Evolutionary conservation across 2,329 filamentous ascomycete species (phyloP), one percentile per base, ranked within the genome.

Genomic region (Calonectria fujianensis): DNA sequence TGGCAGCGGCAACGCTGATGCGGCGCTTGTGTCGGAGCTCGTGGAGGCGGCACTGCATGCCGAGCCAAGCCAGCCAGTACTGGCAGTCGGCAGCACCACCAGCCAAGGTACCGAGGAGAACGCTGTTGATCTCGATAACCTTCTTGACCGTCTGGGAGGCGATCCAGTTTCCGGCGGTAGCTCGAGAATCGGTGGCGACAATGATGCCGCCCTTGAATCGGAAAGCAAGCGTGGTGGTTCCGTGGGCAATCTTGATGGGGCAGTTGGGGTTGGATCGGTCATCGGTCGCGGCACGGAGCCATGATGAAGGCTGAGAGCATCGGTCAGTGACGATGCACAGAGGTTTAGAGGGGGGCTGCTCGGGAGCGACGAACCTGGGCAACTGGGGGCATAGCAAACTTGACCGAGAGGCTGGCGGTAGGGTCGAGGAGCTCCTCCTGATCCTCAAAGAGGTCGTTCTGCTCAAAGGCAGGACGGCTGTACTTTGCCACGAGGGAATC

Each of bases 141-240:
- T 99, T 99, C 93, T 99, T 99, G 84, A 99, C 97, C 69, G 97
- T 99, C 91, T 99, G 97, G 88, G 95, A 98, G 79, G 97, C 97
- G 87, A 99, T 99, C 97, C 97, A 99, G 91, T 97, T 97, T 83
- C 97, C 97, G 37, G 97, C 96, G 63, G 97, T 98, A 75, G 97
- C 97, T 88, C 97, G 93, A 75, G 97, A 99, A 88, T 99, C 97
- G 74, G 97, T 99, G 70, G 96, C 96, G 68, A 99, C 96, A 84
- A 99, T 97, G 88, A 99, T 98, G 84, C 97, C 97, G 82, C 96
- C 96, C 88, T 98, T 93, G 91, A 98, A 99, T 85, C 96, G 93
- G 91, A 99, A 99, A 77, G 96, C 96, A 76, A 99, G 93, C 68
- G 97, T 99, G 74, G 97, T 99, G 76, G 97, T 99, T 84, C 97